Conservation (phyloP, 2,329 filamentous ascomycete species). For the Byssothecium circinans region DNA sequence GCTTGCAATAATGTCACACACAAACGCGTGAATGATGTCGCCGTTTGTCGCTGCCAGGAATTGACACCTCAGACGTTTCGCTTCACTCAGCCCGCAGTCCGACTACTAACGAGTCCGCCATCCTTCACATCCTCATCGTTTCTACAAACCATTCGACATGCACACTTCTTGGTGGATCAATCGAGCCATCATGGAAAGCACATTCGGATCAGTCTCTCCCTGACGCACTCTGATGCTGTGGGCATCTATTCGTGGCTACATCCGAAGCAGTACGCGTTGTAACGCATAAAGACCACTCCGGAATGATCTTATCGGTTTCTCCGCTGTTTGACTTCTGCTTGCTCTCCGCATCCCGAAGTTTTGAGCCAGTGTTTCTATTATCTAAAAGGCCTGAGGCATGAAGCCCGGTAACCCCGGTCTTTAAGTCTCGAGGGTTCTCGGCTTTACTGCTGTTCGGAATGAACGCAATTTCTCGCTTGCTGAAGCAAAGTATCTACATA, state of each 20-base stretch:
- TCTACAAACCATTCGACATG: too few relatives aligned
- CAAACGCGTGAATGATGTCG: too few relatives aligned
- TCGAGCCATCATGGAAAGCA: too few relatives aligned
- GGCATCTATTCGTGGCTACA: not conserved
- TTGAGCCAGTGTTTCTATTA: slow-evolving; percentile 24
- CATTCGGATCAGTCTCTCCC: too few relatives aligned
- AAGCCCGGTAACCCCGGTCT: not conserved
- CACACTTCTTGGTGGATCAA: too few relatives aligned
- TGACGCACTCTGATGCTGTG: too few relatives aligned
- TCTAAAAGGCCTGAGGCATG: not conserved
- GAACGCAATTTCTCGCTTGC: not conserved
- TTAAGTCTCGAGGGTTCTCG: not conserved
- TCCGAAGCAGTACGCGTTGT: slow-evolving; percentile 1
- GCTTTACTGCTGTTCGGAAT: not conserved
- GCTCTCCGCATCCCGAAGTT: slow-evolving; percentile 16
- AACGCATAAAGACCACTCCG: slow-evolving; percentile 17
- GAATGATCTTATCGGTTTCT: slow-evolving; percentile 20
- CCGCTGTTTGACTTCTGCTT: slow-evolving; percentile 20
- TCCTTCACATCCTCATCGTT: too few relatives aligned
- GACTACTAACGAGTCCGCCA: too few relatives aligned
- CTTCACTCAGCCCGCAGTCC: not conserved
- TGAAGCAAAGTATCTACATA: not conserved
- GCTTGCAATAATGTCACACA: too few relatives aligned
- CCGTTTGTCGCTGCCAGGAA: not conserved
- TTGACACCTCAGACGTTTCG: not conserved